Base-by-base conservation (phyloP, 1,284 basidiomycete genomes). In the Ganoderma leucocontextum region DNA sequence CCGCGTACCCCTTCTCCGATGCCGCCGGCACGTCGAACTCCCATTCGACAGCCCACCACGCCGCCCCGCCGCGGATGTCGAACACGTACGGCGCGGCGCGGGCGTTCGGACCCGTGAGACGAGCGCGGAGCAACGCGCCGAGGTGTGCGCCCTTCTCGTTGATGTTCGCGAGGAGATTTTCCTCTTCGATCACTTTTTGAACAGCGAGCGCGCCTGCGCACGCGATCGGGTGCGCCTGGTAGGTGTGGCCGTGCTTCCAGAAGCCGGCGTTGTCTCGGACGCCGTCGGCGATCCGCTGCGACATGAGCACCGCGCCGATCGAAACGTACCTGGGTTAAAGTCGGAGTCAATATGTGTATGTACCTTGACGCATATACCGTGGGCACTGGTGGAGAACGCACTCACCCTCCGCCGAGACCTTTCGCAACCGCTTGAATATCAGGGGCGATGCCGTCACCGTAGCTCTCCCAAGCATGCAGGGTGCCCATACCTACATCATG, bases 381-480 rank as follows among this genome's bases (percentile, higher is more conserved):
- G 17, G 38, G n/a, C 36, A 53, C 64, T 15, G n/a, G 19, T 42
- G 3, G n/a, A 44, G 39, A 64, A 47, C 44, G 36, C 22, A 76
- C 86, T 74, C 75, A 92, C 91, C 93, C 95, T 79, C 94, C 95
- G 68, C 93, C 94, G 9, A 96, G 86, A 12, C 94, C 94, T 78
- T 96, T 96, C 1, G 94, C 95, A 55, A 95, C 84, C 9, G 92
- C 92, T 79, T 96, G 93, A 44, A 96, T 84, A 80, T 96, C 94
- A 41, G 95, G 94, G 72, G 86, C 79, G 49, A 83, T 86, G 60
- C 89, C 90, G 74, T 95, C 94, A 63, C 93, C 93, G 73, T 89
- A 91, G 44, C 87, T 90, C 77, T 95, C 86, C 95, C 95, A 96
- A 52, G 89, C 93, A 75, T 96, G 95, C 59, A 94, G 75, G 1